A percentile compares a stretch with the other conserved stretches of the same genome.
Evolutionary conservation across 73 alveolate species (phyloP).

Genomic region (Paramecium biaurelia): DNA sequence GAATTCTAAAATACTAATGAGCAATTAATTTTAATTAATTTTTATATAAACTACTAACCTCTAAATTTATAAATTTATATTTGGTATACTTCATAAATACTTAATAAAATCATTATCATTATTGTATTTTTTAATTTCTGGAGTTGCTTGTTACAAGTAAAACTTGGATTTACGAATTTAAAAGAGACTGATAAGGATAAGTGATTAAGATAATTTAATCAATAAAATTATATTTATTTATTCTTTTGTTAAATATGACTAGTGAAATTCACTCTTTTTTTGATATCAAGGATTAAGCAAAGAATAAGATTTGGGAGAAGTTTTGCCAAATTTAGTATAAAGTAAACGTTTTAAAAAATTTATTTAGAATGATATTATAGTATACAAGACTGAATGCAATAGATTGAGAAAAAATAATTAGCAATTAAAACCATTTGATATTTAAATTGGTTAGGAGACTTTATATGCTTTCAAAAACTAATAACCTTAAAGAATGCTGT

Average conservation of each 20-base stretch:
- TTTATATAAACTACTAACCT: background rate
- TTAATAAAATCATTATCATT: background rate
- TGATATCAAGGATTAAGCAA: background rate
- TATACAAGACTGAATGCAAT: background rate
- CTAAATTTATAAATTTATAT: background rate
- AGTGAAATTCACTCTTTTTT: background rate
- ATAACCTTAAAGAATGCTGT: background rate
- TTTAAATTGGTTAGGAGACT: background rate
- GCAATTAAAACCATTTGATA: background rate
- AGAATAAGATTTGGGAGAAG: background rate
- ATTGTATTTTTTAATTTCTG: background rate
- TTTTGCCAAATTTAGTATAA: background rate
- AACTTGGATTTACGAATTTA: background rate
- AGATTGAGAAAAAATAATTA: background rate
- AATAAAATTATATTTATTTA: background rate
- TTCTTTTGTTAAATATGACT: background rate
- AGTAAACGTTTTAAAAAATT: background rate
- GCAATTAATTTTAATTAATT: background rate
- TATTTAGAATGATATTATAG: background rate
- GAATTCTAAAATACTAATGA: background rate
- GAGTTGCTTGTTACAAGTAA: background rate
- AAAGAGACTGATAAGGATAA: background rate
- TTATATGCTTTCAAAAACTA: background rate
- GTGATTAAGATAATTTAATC: background rate
- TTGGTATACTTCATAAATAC: background rate